These are phyloP conservation scores for Cucumis sativus DNA, from an alignment of 306 rosid genomes.

Conservation along the genomic window DNA sequence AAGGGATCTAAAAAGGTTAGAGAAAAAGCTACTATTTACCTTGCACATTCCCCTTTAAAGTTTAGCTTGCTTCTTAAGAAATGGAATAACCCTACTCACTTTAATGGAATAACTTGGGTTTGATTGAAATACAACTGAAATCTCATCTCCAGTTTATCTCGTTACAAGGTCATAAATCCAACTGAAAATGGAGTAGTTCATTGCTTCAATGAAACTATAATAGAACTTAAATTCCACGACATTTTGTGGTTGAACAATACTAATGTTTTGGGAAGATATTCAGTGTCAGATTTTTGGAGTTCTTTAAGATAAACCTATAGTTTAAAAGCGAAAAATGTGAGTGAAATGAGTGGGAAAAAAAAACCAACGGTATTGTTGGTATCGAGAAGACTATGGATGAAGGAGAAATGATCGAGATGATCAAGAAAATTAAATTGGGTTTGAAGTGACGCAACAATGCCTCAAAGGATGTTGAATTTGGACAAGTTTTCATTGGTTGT, in stretches of 20 bases:
- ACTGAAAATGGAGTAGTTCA: slow-evolving; percentile 7
- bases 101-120: background rate
- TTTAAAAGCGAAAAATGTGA: slow-evolving; percentile 6
- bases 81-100: too few species aligned
- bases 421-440: slow-evolving; percentile 12
- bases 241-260: slow-evolving; percentile 15
- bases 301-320: slow-evolving; percentile 16
- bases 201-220: slow-evolving; percentile 19
- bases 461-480: slow-evolving; percentile 9
- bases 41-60: too few species aligned
- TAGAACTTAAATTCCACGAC: slow-evolving; percentile 21
- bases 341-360: background rate
- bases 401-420: slow-evolving; percentile 17
- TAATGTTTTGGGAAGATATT: slow-evolving; percentile 17
- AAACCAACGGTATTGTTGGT: slow-evolving; percentile 14
- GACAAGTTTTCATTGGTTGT: slow-evolving; percentile 8
- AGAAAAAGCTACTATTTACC: too few species aligned
- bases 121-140: slow-evolving; percentile 12
- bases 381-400: slow-evolving; percentile 18
- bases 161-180: slow-evolving; percentile 13
- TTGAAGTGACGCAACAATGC: slow-evolving; percentile 11
- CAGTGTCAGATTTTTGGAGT: slow-evolving; percentile 14
- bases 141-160: slow-evolving; percentile 14
- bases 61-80: too few species aligned
- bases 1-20: too few species aligned